Evolutionary conservation across 169 alveolate species (phyloP).

Genomic region (Babesia bigemina): DNA sequence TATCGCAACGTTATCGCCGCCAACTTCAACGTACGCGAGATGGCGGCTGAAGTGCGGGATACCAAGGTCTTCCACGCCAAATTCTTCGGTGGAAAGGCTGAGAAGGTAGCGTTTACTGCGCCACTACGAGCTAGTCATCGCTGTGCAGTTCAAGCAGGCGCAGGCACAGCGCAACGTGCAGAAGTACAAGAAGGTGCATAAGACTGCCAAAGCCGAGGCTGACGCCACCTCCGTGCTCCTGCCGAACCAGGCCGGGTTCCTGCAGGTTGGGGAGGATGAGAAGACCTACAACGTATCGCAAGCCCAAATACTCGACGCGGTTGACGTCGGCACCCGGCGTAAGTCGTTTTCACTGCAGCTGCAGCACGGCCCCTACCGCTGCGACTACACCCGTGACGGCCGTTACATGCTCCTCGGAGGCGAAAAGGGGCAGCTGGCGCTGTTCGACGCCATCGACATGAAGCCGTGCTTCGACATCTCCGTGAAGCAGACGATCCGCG

Average conservation of each 20-base stretch:
- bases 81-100: slow-evolving; percentile 55
- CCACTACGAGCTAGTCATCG: not conserved
- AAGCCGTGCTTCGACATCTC: slow-evolving; percentile 73
- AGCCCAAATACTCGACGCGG: slow-evolving; percentile 20
- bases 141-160: slow-evolving; percentile 24
- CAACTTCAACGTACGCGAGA: not conserved
- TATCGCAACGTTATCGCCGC: no score
- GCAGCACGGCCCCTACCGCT: slow-evolving; percentile 87
- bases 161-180: slow-evolving; percentile 44
- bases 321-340: slow-evolving; percentile 58
- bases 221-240: slow-evolving; percentile 55
- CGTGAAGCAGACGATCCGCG: slow-evolving; percentile 81
- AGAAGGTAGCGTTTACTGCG: slow-evolving; percentile 36
- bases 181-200: slow-evolving; percentile 23
- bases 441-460: slow-evolving; percentile 81
- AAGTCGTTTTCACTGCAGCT: slow-evolving; percentile 56
- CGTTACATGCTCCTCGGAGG: slow-evolving; percentile 90
- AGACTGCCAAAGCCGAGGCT: slow-evolving; percentile 29
- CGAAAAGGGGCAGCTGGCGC: slow-evolving; percentile 90
- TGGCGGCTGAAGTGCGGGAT: slow-evolving; percentile 22
- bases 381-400: slow-evolving; percentile 90
- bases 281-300: slow-evolving; percentile 47
- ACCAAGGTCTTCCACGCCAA: slow-evolving; percentile 55
- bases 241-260: slow-evolving; percentile 57
- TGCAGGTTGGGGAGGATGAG: slow-evolving; percentile 39